phyloP scores from a whole-genome alignment of 2,329 filamentous ascomycete genomes.

The Fusarium haematococcum region DNA sequence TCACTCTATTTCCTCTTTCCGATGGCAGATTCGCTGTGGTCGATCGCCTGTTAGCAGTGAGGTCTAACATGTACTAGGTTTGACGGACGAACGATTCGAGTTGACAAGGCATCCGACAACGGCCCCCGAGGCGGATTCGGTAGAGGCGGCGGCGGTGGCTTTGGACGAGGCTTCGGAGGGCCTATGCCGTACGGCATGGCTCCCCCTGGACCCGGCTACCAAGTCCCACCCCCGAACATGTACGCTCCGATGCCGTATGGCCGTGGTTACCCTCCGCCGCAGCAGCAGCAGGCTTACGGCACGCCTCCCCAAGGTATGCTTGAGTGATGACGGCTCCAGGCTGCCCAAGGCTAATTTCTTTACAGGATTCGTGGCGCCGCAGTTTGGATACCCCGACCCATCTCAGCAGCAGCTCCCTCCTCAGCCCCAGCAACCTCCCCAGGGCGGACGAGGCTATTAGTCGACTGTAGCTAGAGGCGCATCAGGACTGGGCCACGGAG shows the following conservation, averaged over 20 bases:
- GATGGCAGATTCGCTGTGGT: constrained; percentile 21
- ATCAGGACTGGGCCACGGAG: constrained; percentile 7
- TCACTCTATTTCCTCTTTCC: constrained; percentile 32
- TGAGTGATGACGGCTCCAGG: not conserved
- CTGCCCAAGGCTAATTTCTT: constrained; percentile 7
- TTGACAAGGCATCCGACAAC: constrained; percentile 93
- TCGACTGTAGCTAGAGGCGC: not conserved
- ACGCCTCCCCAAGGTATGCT: constrained; percentile 56
- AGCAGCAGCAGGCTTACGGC: constrained; percentile 45
- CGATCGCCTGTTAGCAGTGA: not conserved
- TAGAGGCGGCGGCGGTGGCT: constrained; percentile 51
- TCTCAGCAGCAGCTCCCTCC: constrained; percentile 55
- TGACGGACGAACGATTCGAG: constrained; percentile 72
- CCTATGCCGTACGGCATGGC: constrained; percentile 52
- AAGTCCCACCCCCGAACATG: constrained; percentile 51
- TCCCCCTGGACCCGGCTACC: constrained; percentile 54
- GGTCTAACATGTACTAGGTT: constrained; percentile 37
- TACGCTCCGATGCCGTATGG: constrained; percentile 53
- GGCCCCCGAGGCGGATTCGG: constrained; percentile 65
- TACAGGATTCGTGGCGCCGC: constrained; percentile 52
- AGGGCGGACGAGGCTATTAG: constrained; percentile 59
- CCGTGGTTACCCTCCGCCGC: constrained; percentile 51
- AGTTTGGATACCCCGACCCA: constrained; percentile 62
- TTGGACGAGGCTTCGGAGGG: constrained; percentile 56
- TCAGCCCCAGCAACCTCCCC: constrained; percentile 52